A percentile compares a stretch with the other conserved stretches of the same genome.
phyloP scores from a whole-genome alignment of 1,284 basidiomycete genomes.

The Waitea zeae region DNA sequence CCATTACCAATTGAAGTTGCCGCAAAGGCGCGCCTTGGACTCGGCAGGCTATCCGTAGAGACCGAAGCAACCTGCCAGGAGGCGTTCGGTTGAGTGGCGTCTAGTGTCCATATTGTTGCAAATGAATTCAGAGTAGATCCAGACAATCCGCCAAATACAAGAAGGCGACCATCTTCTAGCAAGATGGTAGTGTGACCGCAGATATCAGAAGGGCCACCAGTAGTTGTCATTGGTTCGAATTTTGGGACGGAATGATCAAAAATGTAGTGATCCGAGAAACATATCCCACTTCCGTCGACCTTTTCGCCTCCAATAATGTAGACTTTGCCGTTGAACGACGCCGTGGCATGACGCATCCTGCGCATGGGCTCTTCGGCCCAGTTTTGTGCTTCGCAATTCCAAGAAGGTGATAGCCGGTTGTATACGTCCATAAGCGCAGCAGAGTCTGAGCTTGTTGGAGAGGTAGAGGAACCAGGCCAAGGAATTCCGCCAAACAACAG shows the following conservation, averaged over 20 bases:
- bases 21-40: conserved; percentile 52
- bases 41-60: conserved; percentile 25
- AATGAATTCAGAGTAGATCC: conserved; percentile 32
- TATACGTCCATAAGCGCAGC: conserved; percentile 33
- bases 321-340: conserved; percentile 26
- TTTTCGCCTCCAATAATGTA: conserved; percentile 64
- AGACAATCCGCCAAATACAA: conserved; percentile 65
- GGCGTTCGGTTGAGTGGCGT: conserved; percentile 29
- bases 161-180: conserved; percentile 44
- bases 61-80: conserved; percentile 34
- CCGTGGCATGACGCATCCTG: conserved; percentile 54
- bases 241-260: conserved; percentile 33
- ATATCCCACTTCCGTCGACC: conserved; percentile 55
- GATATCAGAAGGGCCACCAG: conserved; percentile 43
- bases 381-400: conserved; percentile 25
- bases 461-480: conserved; percentile 34
- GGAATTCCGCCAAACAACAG: conserved; percentile 66
- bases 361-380: conserved; percentile 58
- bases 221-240: conserved; percentile 37
- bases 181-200: conserved; percentile 57
- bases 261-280: conserved; percentile 47
- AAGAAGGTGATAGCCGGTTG: conserved; percentile 20
- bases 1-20: conserved; percentile 32
- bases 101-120: conserved; percentile 41
- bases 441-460: conserved; percentile 42